Base-by-base conservation (phyloP, 1,139 yeast species). In the Candida glucosophila region DNA sequence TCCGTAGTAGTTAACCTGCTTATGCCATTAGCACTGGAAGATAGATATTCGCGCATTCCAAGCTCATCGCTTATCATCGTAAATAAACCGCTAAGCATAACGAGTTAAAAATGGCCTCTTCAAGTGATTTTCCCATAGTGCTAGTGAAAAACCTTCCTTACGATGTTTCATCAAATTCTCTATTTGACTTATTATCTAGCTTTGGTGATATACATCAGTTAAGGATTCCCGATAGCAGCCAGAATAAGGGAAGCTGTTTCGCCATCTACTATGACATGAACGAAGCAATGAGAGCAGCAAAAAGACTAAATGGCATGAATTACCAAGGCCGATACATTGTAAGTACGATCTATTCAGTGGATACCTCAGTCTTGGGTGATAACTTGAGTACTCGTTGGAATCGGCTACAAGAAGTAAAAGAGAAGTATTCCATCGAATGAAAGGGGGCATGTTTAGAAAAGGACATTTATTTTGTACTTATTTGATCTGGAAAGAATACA, bases 101-200 rank as follows among this genome's bases (percentile, higher is more conserved):
- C 8, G 18, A 8, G n/a, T 8, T n/a, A n/a, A 7, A 10, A n/a
- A 28, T 28, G 30, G 17, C 30, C 8, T 17, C 23, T 6, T 13
- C 27, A 17, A 22, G 20, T 15, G 47, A 43, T 9, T 64, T 64
- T 25, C 77, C 77, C 3, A 67, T 71, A 20, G 55, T 77, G 7
- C 58, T 59, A 31, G 74, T 74, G 17, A 73, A 73, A 42, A 77
- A 77, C 41, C 55, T 77, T 10, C 77, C 83, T 1, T 76, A 66
- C 41, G 60, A 60, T 19, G 59, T 69, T 3, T 52, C 69, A 2
- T 42, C 67, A 0, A 56, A 54, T 2, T 67, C 73, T 15, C 47
- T 77, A 15, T 75, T 67, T 39, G 67, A 64, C 13, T 51, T 75
- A 7, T 69, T 74, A 37, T 73, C 76, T 2, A 61, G 64, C 30